Evolutionary conservation across 768 basidiomycete genomes (phyloP).

Genomic region (Bullera alba): DNA sequence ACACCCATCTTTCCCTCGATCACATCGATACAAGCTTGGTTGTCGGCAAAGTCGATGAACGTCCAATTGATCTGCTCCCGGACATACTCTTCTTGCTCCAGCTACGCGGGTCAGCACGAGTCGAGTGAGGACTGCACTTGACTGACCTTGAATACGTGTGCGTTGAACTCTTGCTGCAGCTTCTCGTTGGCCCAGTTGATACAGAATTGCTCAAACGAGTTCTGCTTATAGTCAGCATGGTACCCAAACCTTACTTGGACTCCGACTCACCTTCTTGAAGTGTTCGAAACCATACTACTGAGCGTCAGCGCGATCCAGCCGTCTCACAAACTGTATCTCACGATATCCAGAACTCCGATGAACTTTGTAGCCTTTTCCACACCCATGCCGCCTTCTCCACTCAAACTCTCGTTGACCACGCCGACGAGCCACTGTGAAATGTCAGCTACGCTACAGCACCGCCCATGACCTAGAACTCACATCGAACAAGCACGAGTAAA

Average conservation of each 20-base stretch:
- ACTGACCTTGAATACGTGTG: slow-evolving; percentile 62
- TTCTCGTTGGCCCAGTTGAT: slow-evolving; percentile 95
- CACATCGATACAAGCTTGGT: slow-evolving; percentile 96
- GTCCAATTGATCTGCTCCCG: slow-evolving; percentile 99
- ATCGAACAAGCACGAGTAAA: slow-evolving; percentile 97
- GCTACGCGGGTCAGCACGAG: slow-evolving; percentile 58
- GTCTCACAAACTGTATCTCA: slow-evolving; percentile 13
- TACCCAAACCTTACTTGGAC: background rate
- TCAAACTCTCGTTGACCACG: slow-evolving; percentile 92
- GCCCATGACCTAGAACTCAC: slow-evolving; percentile 18
- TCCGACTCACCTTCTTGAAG: slow-evolving; percentile 62
- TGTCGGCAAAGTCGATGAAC: slow-evolving; percentile 98
- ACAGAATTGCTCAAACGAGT: slow-evolving; percentile 79
- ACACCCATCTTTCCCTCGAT: slow-evolving; percentile 97
- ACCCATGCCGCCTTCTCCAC: slow-evolving; percentile 88
- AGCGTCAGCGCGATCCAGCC: background rate
- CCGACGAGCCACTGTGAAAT: slow-evolving; percentile 72
- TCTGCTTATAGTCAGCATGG: slow-evolving; percentile 22
- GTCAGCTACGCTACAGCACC: slow-evolving; percentile 2
- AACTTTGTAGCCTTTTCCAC: slow-evolving; percentile 92
- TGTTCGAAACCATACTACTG: slow-evolving; percentile 79
- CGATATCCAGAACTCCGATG: slow-evolving; percentile 94
- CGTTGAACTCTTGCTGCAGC: slow-evolving; percentile 98
- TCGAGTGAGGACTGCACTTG: background rate
- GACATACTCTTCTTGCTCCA: slow-evolving; percentile 98